These are phyloP conservation scores for Xanthoconium stramineum DNA, from an alignment of 768 basidiomycete genomes.

Conservation along the genomic window DNA sequence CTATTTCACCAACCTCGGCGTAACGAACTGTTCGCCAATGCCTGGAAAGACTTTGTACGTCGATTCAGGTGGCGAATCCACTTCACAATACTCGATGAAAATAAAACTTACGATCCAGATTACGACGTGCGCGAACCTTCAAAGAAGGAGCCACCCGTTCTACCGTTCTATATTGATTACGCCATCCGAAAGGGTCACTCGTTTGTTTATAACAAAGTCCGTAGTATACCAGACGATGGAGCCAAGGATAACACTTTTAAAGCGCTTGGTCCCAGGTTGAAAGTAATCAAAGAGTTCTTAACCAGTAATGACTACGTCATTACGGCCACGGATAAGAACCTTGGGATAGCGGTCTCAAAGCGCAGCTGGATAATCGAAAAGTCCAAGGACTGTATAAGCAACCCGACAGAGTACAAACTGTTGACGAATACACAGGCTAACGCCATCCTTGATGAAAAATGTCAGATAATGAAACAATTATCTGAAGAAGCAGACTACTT, in stretches of 20 bases:
- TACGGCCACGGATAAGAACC: background rate
- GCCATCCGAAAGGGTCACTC: background rate
- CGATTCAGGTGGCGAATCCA: background rate
- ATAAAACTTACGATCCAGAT: constrained; percentile 8
- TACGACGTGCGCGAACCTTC: constrained; percentile 4
- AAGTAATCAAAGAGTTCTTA: background rate
- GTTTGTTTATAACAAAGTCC: background rate
- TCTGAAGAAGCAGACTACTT: background rate
- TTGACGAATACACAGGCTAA: background rate
- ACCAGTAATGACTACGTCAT: background rate
- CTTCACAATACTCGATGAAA: background rate
- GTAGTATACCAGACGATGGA: background rate
- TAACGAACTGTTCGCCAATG: background rate
- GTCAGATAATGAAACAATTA: background rate
- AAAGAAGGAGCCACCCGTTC: background rate
- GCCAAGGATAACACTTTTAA: background rate
- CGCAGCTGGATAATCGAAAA: background rate
- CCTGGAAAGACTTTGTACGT: constrained; percentile 2
- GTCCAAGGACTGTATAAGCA: background rate
- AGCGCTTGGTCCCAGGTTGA: constrained; percentile 2
- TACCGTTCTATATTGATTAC: background rate
- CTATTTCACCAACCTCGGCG: background rate
- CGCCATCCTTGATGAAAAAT: background rate
- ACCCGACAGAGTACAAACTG: background rate
- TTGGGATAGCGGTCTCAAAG: background rate